Percentiles rank a stretch among this genome's conserved stretches.
phyloP scores from a whole-genome alignment of 306 rosid genomes.

The Phaseolus lunatus region DNA sequence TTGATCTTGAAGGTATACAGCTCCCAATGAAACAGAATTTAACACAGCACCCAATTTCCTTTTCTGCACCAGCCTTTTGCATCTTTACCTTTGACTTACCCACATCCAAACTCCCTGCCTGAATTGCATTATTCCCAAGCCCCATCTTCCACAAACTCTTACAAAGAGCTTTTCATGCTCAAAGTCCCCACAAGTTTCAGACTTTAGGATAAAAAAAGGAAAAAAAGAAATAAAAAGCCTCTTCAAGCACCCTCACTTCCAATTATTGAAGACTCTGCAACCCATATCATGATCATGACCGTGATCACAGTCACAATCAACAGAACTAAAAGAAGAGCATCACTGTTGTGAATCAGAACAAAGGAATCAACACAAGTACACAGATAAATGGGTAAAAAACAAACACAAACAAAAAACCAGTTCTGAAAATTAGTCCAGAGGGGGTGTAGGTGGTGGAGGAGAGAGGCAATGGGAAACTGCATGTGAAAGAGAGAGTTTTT shows the following conservation, averaged over 20 bases:
- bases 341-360: slow-evolving; percentile 19
- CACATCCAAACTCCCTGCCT: slow-evolving; percentile 70
- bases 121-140: slow-evolving; percentile 62
- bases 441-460: slow-evolving; percentile 41
- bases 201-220: slow-evolving; percentile 7
- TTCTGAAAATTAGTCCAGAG: slow-evolving; percentile 51
- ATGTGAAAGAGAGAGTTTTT: slow-evolving; percentile 53
- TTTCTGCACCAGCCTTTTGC: slow-evolving; percentile 58
- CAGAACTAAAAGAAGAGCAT: slow-evolving; percentile 29
- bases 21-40: slow-evolving; percentile 65
- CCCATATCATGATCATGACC: slow-evolving; percentile 6
- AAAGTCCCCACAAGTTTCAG: slow-evolving; percentile 37
- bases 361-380: slow-evolving; percentile 43
- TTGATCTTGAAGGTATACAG: slow-evolving; percentile 90
- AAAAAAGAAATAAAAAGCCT: slow-evolving; percentile 5
- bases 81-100: slow-evolving; percentile 61
- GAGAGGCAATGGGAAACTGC: slow-evolving; percentile 52
- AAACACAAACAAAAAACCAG: slow-evolving; percentile 4
- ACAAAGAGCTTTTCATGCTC: slow-evolving; percentile 37
- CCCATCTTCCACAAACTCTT: slow-evolving; percentile 66
- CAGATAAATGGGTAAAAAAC: neutral
- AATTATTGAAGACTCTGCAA: slow-evolving; percentile 46
- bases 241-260: slow-evolving; percentile 40
- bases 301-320: slow-evolving; percentile 17
- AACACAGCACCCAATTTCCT: slow-evolving; percentile 77